Conservation (phyloP, 768 basidiomycete species). For the Boletus speciosus region DNA sequence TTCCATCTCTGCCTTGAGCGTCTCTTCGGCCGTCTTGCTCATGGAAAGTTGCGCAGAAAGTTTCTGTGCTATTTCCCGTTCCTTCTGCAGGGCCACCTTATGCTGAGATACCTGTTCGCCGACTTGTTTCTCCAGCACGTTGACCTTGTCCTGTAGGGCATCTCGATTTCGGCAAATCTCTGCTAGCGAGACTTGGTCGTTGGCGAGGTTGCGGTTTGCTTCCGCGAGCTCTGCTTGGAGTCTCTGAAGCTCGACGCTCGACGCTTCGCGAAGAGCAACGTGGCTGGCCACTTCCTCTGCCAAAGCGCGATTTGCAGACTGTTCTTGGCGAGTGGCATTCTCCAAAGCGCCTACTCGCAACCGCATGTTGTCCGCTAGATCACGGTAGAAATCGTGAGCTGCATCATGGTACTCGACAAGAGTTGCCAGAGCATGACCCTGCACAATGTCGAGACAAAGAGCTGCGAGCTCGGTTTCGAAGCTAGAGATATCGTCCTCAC, state of each 20-base stretch:
- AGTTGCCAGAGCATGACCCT: slow-evolving; percentile 6
- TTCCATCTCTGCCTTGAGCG: slow-evolving; percentile 63
- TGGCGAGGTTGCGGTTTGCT: slow-evolving; percentile 18
- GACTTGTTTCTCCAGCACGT: slow-evolving; percentile 26
- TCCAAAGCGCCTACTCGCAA: slow-evolving; percentile 9
- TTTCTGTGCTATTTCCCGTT: slow-evolving; percentile 44
- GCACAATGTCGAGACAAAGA: slow-evolving; percentile 17
- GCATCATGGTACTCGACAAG: slow-evolving; percentile 19
- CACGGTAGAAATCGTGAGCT: slow-evolving; percentile 36
- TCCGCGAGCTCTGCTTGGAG: slow-evolving; percentile 36
- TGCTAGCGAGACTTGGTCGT: slow-evolving; percentile 20
- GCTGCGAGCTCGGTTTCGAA: slow-evolving; percentile 20
- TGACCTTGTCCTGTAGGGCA: slow-evolving; percentile 25
- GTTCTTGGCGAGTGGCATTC: slow-evolving; percentile 12
- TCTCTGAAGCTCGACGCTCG: slow-evolving; percentile 40
- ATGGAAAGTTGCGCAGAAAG: slow-evolving; percentile 51
- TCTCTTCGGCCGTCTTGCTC: slow-evolving; percentile 62
- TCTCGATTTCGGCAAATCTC: slow-evolving; percentile 20
- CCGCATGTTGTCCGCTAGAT: slow-evolving; percentile 35
- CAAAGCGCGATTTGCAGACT: slow-evolving; percentile 17
- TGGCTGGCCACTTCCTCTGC: slow-evolving; percentile 39
- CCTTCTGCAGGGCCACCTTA: slow-evolving; percentile 40
- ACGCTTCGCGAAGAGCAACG: slow-evolving; percentile 40
- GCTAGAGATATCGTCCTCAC: background rate
- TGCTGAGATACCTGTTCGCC: slow-evolving; percentile 33